These are phyloP conservation scores for Spinellus fusiger DNA, from an alignment of 192 early-diverging fungal genomes.

Conservation along the genomic window DNA sequence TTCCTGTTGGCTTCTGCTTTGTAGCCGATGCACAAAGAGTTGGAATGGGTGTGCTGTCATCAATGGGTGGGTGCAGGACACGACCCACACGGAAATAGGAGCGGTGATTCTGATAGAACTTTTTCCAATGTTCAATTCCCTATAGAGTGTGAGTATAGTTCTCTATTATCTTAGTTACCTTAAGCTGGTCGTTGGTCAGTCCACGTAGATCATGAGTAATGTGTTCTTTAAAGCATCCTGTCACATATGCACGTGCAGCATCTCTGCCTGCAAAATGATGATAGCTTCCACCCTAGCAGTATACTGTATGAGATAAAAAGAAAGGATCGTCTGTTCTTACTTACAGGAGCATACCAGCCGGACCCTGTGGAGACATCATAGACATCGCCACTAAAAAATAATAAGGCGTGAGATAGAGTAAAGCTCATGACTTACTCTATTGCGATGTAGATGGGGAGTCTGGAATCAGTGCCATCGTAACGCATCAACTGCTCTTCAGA, in stretches of 20 bases:
- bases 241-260: constrained; percentile 89
- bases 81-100: constrained; percentile 83
- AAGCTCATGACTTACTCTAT: constrained; percentile 57
- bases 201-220: constrained; percentile 92
- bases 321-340: constrained; percentile 1
- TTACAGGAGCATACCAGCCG: constrained; percentile 75
- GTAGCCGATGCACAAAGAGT: constrained; percentile 61
- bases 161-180: constrained; percentile 36
- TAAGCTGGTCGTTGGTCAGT: constrained; percentile 64
- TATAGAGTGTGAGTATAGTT: neutral
- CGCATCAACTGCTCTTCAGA: constrained; percentile 69
- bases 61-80: constrained; percentile 78
- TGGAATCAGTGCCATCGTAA: constrained; percentile 82
- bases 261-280: constrained; percentile 86
- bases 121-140: constrained; percentile 74
- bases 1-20: constrained; percentile 34
- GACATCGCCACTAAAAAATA: constrained; percentile 67
- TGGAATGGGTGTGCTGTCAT: constrained; percentile 76
- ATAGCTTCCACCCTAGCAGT: constrained; percentile 65
- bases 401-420: neutral
- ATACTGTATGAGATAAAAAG: neutral
- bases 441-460: constrained; percentile 83
- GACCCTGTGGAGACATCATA: constrained; percentile 84
- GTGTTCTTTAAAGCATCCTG: constrained; percentile 91
- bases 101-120: constrained; percentile 83